phyloP scores from a whole-genome alignment of 768 basidiomycete genomes.

The Tulasnella sp. region DNA sequence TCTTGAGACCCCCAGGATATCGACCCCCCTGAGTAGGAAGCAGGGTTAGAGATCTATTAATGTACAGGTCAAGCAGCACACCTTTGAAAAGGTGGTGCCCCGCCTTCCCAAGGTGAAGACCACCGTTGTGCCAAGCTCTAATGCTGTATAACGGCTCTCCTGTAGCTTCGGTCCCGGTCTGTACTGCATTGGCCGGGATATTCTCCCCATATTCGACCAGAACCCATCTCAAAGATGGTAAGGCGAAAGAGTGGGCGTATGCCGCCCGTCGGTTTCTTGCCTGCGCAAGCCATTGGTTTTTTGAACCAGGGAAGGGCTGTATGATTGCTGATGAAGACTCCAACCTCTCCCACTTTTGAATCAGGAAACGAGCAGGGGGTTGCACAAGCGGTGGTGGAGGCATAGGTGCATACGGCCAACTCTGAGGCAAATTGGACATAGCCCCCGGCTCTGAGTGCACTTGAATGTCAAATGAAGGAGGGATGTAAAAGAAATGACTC shows the following conservation, averaged over 20 bases:
- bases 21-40: slow-evolving; percentile 18
- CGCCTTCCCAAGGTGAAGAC: slow-evolving; percentile 26
- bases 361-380: background rate
- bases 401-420: too few relatives aligned
- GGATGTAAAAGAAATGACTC: too few relatives aligned
- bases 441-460: too few relatives aligned
- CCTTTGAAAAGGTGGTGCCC: background rate
- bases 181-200: slow-evolving; percentile 23
- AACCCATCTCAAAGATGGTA: slow-evolving; percentile 25
- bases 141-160: slow-evolving; percentile 23
- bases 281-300: background rate
- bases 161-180: slow-evolving; percentile 23
- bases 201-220: slow-evolving; percentile 22
- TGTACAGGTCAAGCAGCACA: too few relatives aligned
- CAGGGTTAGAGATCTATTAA: too few relatives aligned
- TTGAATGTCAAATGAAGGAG: too few relatives aligned
- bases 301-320: background rate
- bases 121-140: slow-evolving; percentile 24
- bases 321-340: background rate
- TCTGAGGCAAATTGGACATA: too few relatives aligned
- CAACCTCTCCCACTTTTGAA: background rate
- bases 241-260: slow-evolving; percentile 20
- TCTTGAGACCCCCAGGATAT: slow-evolving; percentile 26
- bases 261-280: background rate
- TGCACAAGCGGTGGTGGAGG: background rate